Percentiles rank a stretch among this genome's conserved stretches.
phyloP scores from a whole-genome alignment of 495 filamentous ascomycete genomes.

The Penicillium egyptiacum region DNA sequence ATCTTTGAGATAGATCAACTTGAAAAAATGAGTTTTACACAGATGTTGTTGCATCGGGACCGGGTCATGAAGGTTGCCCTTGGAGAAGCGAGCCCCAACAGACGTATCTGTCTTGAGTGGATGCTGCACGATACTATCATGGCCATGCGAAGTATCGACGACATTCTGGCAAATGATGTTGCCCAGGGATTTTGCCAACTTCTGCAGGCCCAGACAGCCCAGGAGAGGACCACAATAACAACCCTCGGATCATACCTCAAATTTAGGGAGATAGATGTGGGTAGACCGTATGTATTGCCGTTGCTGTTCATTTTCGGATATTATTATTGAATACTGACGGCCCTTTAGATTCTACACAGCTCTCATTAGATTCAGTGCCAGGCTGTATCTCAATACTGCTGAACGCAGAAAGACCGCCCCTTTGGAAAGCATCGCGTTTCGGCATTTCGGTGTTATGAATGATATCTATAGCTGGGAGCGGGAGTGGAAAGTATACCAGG shows the following conservation, averaged over 20 bases:
- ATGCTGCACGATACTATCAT: slow-evolving; percentile 23
- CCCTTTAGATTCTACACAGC: slow-evolving; percentile 22
- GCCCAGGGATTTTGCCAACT: slow-evolving; percentile 24
- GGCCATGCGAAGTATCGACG: slow-evolving; percentile 16
- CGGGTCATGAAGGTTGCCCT: slow-evolving; percentile 18
- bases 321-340: not conserved
- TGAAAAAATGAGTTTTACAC: slow-evolving; percentile 24
- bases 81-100: slow-evolving; percentile 10
- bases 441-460: slow-evolving; percentile 24
- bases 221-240: slow-evolving; percentile 14
- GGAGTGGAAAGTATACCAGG: slow-evolving; percentile 22
- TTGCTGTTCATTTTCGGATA: not conserved
- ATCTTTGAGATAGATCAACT: slow-evolving; percentile 19
- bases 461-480: slow-evolving; percentile 30
- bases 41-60: slow-evolving; percentile 24
- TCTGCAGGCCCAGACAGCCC: slow-evolving; percentile 19
- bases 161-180: slow-evolving; percentile 15
- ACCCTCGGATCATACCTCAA: slow-evolving; percentile 23
- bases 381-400: slow-evolving; percentile 8
- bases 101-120: slow-evolving; percentile 16
- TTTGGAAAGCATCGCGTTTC: slow-evolving; percentile 20
- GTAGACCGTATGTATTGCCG: slow-evolving; percentile 15
- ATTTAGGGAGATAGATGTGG: slow-evolving; percentile 20
- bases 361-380: slow-evolving; percentile 25
- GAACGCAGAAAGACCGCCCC: slow-evolving; percentile 11